These are phyloP conservation scores for Paralagenidium karlingii DNA, from an alignment of 352 stramenopile species.

Conservation along the genomic window DNA sequence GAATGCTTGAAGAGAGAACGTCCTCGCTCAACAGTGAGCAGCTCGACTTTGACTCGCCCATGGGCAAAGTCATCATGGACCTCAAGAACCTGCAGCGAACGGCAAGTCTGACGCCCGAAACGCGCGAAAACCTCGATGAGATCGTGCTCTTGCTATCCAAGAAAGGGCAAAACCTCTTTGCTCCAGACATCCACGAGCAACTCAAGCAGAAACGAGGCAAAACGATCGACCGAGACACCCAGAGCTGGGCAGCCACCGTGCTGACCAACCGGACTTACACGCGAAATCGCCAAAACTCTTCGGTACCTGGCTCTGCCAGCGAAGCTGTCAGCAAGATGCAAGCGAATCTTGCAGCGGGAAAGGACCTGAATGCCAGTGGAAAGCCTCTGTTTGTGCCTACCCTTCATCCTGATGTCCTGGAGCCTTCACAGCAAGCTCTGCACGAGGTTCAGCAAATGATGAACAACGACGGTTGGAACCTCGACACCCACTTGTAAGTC, in stretches of 20 bases:
- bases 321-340: not conserved
- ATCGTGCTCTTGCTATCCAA: constrained; percentile 67
- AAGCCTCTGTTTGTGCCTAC: too few species aligned
- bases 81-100: constrained; percentile 57
- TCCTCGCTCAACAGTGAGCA: constrained; percentile 24
- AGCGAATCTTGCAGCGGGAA: constrained; percentile 4
- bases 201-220: constrained; percentile 57
- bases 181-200: constrained; percentile 69
- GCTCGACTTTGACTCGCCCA: constrained; percentile 68
- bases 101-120: constrained; percentile 38
- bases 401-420: constrained; percentile 49
- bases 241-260: constrained; percentile 64
- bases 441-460: constrained; percentile 56
- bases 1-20: constrained; percentile 56
- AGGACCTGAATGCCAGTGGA: too few species aligned
- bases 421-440: constrained; percentile 42
- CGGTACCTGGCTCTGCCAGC: constrained; percentile 3
- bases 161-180: constrained; percentile 71
- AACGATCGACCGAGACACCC: constrained; percentile 63
- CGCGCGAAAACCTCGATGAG: constrained; percentile 58
- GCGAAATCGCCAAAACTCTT: constrained; percentile 39
- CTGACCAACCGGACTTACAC: constrained; percentile 72
- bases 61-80: constrained; percentile 67
- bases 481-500: constrained; percentile 57
- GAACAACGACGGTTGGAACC: constrained; percentile 60